Conservation (phyloP, 2,329 filamentous ascomycete genomes). For the Monosporascus sp. region DNA sequence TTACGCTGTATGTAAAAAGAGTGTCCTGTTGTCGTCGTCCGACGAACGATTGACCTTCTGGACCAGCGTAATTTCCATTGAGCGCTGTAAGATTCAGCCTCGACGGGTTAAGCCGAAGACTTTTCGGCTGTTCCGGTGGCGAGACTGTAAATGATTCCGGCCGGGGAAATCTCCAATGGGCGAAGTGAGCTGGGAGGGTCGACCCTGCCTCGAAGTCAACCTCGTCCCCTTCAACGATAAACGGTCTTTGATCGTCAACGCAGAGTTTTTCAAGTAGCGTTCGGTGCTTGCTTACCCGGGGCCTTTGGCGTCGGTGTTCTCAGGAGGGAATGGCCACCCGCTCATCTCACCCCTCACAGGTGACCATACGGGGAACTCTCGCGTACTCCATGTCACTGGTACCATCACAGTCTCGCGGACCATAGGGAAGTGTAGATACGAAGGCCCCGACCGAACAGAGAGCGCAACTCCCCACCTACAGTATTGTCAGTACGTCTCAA, state of each 20-base stretch:
- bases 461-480: slow-evolving; percentile 35
- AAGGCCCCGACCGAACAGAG: slow-evolving; percentile 34
- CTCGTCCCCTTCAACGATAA: slow-evolving; percentile 36
- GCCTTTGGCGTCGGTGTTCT: slow-evolving; percentile 16
- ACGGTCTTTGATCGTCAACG: slow-evolving; percentile 29
- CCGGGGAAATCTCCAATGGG: slow-evolving; percentile 50
- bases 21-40: slow-evolving; percentile 51
- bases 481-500: background rate
- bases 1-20: slow-evolving; percentile 44
- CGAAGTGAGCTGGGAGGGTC: slow-evolving; percentile 47
- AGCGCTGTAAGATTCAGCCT: slow-evolving; percentile 48
- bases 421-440: slow-evolving; percentile 36
- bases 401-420: slow-evolving; percentile 38
- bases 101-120: slow-evolving; percentile 43
- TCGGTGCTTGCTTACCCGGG: slow-evolving; percentile 16
- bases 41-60: slow-evolving; percentile 46
- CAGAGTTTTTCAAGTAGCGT: slow-evolving; percentile 11
- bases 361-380: slow-evolving; percentile 30
- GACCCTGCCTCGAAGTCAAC: slow-evolving; percentile 41
- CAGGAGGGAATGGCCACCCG: slow-evolving; percentile 22
- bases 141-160: slow-evolving; percentile 41
- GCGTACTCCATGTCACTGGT: slow-evolving; percentile 30
- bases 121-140: slow-evolving; percentile 33
- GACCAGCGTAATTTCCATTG: slow-evolving; percentile 42
- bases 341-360: slow-evolving; percentile 30